These are phyloP conservation scores for Globisporangium ultimum DNA, from an alignment of 352 stramenopile species.

Conservation along the genomic window DNA sequence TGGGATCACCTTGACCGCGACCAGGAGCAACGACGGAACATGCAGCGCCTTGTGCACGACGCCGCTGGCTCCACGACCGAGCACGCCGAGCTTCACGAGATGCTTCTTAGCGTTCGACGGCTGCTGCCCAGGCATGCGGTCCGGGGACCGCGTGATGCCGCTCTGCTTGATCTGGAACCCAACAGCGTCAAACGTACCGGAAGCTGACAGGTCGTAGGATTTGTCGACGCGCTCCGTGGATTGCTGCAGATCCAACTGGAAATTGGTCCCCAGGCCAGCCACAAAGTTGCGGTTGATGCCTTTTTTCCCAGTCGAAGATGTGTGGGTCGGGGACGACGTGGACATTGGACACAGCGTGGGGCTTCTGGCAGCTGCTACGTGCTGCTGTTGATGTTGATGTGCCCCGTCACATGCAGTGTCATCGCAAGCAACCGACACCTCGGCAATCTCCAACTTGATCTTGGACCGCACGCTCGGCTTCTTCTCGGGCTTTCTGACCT, in stretches of 20 bases:
- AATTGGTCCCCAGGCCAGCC: conserved; percentile 57
- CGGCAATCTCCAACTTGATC: conserved; percentile 74
- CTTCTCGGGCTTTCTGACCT: conserved; percentile 40
- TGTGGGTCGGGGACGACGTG: conserved; percentile 30
- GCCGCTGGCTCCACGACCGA: conserved; percentile 81
- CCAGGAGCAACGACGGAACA: conserved; percentile 83
- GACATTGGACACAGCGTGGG: conserved; percentile 30
- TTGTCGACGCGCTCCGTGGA: conserved; percentile 60
- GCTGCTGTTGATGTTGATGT: conserved; percentile 26
- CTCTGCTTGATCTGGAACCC: conserved; percentile 84
- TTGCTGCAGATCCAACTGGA: conserved; percentile 69
- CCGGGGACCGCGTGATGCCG: conserved; percentile 61
- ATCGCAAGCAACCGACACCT: conserved; percentile 31
- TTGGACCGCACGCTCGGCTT: conserved; percentile 54
- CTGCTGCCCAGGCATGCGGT: conserved; percentile 34
- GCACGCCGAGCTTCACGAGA: conserved; percentile 76
- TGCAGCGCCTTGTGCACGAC: conserved; percentile 89
- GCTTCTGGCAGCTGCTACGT: conserved; percentile 23
- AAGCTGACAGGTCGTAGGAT: conserved; percentile 79
- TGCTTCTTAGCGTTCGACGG: conserved; percentile 75
- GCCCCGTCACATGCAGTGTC: conserved; percentile 8
- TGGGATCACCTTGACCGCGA: conserved; percentile 90
- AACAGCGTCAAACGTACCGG: conserved; percentile 76
- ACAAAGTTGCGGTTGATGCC: conserved; percentile 74
- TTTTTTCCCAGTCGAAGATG: conserved; percentile 50